Conservation (phyloP, 345 rosid genomes). For the Populus euphratica region DNA sequence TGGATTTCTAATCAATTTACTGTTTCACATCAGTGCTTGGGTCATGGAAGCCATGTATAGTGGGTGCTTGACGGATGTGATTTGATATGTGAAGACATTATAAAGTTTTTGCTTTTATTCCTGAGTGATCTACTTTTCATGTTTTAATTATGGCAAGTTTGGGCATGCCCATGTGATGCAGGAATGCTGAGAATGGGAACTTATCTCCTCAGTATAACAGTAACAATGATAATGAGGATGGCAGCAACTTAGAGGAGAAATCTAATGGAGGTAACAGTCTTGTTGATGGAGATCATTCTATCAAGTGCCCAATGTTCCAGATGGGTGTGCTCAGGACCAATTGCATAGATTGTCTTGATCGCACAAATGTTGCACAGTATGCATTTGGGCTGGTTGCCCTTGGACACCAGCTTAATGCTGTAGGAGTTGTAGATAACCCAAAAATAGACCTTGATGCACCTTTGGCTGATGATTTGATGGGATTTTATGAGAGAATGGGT, state of each 20-base stretch:
- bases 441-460: conserved; percentile 76
- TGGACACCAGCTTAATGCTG: conserved; percentile 81
- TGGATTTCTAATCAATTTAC: not conserved
- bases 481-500: conserved; percentile 80
- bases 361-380: conserved; percentile 98
- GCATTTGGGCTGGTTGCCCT: conserved; percentile 96
- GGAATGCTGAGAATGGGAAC: conserved; percentile 44
- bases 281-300: conserved; percentile 48
- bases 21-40: not conserved
- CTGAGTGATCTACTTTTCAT: not conserved
- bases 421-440: conserved; percentile 59
- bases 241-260: conserved; percentile 41
- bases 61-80: conserved; percentile 3
- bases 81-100: conserved; percentile 4
- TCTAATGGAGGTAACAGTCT: conserved; percentile 33
- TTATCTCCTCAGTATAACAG: conserved; percentile 34
- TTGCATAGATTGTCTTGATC: conserved; percentile 98
- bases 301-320: conserved; percentile 61
- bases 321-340: conserved; percentile 92
- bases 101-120: not conserved
- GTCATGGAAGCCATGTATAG: not conserved
- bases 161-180: conserved; percentile 33
- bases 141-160: conserved; percentile 12
- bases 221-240: conserved; percentile 44
- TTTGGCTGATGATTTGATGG: conserved; percentile 83